These are phyloP conservation scores for Aspergillus sojae DNA, from an alignment of 2,329 filamentous ascomycete species.

Conservation along the genomic window DNA sequence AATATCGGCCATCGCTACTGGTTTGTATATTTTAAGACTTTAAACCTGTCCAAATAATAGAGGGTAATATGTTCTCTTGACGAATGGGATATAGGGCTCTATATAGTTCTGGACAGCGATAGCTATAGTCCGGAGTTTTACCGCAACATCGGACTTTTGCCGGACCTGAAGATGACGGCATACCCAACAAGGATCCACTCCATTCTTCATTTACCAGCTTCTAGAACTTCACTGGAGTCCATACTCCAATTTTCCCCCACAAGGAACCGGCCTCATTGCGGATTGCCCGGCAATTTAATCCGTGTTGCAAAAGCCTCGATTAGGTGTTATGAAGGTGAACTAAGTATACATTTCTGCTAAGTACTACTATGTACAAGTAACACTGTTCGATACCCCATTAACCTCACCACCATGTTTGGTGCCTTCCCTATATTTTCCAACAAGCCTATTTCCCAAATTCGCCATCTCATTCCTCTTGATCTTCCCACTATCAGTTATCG, in stretches of 20 bases:
- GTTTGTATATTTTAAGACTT: background rate
- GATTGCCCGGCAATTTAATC: background rate
- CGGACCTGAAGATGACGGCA: background rate
- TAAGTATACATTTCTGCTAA: background rate
- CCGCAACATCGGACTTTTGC: background rate
- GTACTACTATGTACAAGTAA: background rate
- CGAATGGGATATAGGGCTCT: background rate
- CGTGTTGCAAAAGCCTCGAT: background rate
- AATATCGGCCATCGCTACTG: constrained; percentile 6
- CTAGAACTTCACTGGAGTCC: background rate
- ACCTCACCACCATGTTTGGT: background rate
- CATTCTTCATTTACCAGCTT: background rate
- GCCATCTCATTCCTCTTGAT: background rate
- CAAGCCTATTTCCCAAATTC: background rate
- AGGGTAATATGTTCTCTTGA: background rate
- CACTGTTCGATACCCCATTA: background rate
- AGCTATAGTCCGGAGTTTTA: background rate
- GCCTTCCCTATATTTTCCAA: background rate
- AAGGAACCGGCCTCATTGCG: background rate
- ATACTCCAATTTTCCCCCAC: background rate
- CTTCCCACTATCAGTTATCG: background rate
- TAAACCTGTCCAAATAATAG: constrained; percentile 29
- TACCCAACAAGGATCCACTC: background rate
- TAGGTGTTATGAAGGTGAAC: background rate
- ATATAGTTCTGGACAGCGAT: background rate